Conservation (phyloP, 1,284 basidiomycete genomes). For the Meira miltonrushii region DNA sequence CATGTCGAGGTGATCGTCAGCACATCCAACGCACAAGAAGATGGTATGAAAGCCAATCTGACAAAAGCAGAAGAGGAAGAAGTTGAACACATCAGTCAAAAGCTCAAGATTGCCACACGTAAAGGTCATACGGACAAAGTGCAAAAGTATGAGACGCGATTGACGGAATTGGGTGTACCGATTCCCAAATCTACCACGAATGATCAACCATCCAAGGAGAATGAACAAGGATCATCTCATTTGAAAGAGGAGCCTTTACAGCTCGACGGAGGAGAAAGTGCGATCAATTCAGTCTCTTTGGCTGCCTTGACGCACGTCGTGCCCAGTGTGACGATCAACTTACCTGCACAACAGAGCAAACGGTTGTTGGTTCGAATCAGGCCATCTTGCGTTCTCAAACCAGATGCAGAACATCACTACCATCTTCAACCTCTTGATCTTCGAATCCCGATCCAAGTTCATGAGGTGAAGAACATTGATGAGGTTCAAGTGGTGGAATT, state of each 20-base stretch:
- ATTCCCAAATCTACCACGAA: constrained; percentile 20
- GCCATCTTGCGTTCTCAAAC: constrained; percentile 9
- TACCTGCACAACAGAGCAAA: constrained; percentile 38
- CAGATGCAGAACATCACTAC: neutral
- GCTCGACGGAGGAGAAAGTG: neutral
- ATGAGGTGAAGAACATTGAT: constrained; percentile 51
- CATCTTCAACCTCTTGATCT: neutral
- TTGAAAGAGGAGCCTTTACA: neutral
- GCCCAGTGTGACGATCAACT: constrained; percentile 35
- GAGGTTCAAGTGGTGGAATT: constrained; percentile 41
- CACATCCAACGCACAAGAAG: constrained; percentile 1
- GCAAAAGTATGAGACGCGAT: constrained; percentile 56
- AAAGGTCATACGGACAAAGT: constrained; percentile 58
- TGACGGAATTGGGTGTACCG: constrained; percentile 54
- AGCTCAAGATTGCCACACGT: constrained; percentile 57
- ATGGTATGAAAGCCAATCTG: constrained; percentile 37
- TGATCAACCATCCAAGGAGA: neutral
- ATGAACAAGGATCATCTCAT: neutral
- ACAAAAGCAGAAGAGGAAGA: constrained; percentile 58
- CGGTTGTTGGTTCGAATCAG: constrained; percentile 44
- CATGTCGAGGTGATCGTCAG: constrained; percentile 12
- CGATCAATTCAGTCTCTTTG: neutral
- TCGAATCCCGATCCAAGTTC: constrained; percentile 27
- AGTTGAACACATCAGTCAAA: constrained; percentile 57
- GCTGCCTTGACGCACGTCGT: constrained; percentile 29